Percentiles rank a stretch among this genome's conserved stretches.
Conservation (phyloP, 2,329 filamentous ascomycete genomes). For the Fusarium sp. region DNA sequence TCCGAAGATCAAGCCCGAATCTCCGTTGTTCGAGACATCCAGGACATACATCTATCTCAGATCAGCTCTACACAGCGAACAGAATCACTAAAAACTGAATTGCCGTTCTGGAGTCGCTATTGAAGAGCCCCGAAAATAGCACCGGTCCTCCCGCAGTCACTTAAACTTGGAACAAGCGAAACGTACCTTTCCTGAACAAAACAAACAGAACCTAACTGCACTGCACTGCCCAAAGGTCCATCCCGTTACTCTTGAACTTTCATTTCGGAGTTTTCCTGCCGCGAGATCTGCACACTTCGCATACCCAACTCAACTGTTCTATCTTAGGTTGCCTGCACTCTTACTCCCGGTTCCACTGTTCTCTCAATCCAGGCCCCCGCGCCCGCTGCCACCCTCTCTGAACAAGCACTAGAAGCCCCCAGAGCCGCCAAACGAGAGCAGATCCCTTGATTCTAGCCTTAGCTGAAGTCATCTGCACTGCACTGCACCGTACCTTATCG, state of each 20-base stretch:
- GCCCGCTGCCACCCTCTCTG: constrained; percentile 26
- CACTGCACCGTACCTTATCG: constrained; percentile 13
- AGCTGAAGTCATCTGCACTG: constrained; percentile 30
- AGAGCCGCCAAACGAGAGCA: constrained; percentile 28
- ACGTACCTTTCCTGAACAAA: constrained; percentile 9
- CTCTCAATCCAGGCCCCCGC: constrained; percentile 26
- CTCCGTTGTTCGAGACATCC: constrained; percentile 14
- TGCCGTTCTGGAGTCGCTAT: constrained; percentile 46
- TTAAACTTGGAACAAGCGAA: constrained; percentile 15
- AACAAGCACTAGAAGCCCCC: constrained; percentile 25
- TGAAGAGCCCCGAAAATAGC: constrained; percentile 40
- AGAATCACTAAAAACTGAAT: not conserved
- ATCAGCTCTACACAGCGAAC: not conserved
- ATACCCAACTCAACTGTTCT: constrained; percentile 1
- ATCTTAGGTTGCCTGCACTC: constrained; percentile 1
- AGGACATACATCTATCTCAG: not conserved
- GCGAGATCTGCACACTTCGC: constrained; percentile 31
- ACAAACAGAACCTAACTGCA: not conserved
- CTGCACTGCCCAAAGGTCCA: constrained; percentile 4
- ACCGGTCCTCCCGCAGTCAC: constrained; percentile 38
- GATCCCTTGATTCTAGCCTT: constrained; percentile 35
- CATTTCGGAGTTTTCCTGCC: constrained; percentile 26
- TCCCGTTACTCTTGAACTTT: not conserved
- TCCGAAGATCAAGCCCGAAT: constrained; percentile 34
- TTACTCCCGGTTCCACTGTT: constrained; percentile 33